Conservation (phyloP, 495 filamentous ascomycete species). For the Durotheca rogersii region DNA sequence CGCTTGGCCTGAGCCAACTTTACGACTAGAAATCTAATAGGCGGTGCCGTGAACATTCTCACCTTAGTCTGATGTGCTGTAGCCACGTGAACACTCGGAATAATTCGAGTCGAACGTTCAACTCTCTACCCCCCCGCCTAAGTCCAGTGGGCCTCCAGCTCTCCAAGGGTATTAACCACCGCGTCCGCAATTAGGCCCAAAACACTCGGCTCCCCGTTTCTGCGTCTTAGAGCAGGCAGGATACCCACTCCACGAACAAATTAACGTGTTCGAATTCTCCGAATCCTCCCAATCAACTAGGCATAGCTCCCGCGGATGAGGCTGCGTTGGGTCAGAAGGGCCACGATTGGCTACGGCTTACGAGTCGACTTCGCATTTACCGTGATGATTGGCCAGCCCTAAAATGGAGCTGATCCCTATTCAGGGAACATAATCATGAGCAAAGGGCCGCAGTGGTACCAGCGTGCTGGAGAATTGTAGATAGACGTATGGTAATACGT, state of each 20-base stretch:
- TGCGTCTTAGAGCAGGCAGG: conserved; percentile 1
- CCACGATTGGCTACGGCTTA: conserved; percentile 25
- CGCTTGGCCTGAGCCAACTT: too few species aligned
- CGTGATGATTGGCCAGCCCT: conserved; percentile 22
- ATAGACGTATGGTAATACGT: conserved; percentile 9
- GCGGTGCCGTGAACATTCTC: background rate
- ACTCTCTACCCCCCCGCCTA: conserved; percentile 6
- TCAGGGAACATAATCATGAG: conserved; percentile 13
- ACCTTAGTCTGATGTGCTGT: background rate
- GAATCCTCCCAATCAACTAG: conserved; percentile 18
- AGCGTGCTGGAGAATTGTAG: conserved; percentile 5
- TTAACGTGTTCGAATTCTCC: conserved; percentile 5
- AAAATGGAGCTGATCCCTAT: conserved; percentile 13
- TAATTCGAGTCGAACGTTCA: background rate
- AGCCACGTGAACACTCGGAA: background rate
- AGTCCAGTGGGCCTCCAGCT: conserved; percentile 7
- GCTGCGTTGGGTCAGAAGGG: conserved; percentile 4
- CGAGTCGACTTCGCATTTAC: conserved; percentile 12
- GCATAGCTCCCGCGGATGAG: conserved; percentile 5
- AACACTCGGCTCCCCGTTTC: conserved; percentile 8
- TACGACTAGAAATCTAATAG: background rate
- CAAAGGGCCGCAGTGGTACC: background rate
- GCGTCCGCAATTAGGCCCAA: conserved; percentile 7
- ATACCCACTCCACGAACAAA: conserved; percentile 16
- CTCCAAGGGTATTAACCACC: conserved; percentile 5